Evolutionary conservation across 345 rosid genomes (phyloP).

Genomic region (Pistacia atlantica): DNA sequence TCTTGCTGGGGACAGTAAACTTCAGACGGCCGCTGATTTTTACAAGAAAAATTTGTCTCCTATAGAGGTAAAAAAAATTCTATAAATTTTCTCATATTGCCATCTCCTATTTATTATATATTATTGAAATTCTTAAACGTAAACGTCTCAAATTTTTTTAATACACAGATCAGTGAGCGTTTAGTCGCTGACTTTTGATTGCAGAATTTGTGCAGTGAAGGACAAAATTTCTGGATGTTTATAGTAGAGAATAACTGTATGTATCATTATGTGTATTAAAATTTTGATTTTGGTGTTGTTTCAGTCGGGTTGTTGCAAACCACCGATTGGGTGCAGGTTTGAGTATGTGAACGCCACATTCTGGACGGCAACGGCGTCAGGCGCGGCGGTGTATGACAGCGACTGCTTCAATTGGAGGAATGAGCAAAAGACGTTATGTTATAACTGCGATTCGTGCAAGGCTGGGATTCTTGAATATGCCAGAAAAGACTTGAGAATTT

Average conservation of each 20-base stretch:
- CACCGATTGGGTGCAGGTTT: slow-evolving; percentile 57
- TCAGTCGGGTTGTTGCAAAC: slow-evolving; percentile 75
- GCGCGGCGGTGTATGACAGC: neutral
- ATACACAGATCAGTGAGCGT: too few species aligned
- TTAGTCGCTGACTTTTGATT: too few species aligned
- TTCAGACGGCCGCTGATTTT: slow-evolving; percentile 14
- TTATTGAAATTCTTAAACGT: too few species aligned
- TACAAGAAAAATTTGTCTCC: slow-evolving; percentile 25
- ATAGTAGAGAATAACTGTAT: too few species aligned
- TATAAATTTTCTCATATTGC: too few species aligned
- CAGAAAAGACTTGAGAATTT: slow-evolving; percentile 42
- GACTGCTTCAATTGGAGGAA: slow-evolving; percentile 66
- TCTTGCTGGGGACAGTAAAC: slow-evolving; percentile 4
- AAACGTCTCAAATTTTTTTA: too few species aligned
- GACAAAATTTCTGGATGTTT: too few species aligned
- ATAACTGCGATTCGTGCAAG: slow-evolving; percentile 56
- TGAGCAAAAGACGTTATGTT: slow-evolving; percentile 42
- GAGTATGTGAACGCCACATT: slow-evolving; percentile 40
- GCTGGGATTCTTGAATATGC: slow-evolving; percentile 44
- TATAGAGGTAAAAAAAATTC: neutral
- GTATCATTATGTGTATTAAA: too few species aligned
- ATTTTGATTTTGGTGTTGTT: too few species aligned
- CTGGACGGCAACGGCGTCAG: slow-evolving; percentile 32
- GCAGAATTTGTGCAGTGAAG: too few species aligned
- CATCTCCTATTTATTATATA: too few species aligned